Percentiles rank a stretch among this genome's conserved stretches.
Evolutionary conservation across 2,329 filamentous ascomycete genomes (phyloP).

Genomic region (Aspergillus ochraceus): DNA sequence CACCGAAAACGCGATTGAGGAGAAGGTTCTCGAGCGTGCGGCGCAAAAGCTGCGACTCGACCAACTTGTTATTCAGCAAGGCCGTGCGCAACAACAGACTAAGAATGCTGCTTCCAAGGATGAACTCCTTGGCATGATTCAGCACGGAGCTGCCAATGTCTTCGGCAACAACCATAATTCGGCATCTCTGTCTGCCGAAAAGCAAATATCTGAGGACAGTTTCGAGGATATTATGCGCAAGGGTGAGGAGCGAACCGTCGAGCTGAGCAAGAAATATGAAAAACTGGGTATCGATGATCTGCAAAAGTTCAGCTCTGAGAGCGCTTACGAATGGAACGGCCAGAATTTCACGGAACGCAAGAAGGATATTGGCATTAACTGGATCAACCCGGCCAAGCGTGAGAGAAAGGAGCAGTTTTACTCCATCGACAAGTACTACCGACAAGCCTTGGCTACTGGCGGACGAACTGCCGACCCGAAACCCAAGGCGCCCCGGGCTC

Average conservation of each 20-base stretch:
- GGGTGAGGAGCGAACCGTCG: constrained; percentile 84
- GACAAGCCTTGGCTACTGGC: constrained; percentile 81
- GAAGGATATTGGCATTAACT: constrained; percentile 87
- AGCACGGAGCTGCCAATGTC: constrained; percentile 94
- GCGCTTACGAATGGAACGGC: constrained; percentile 98
- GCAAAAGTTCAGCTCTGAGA: constrained; percentile 96
- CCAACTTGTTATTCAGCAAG: constrained; percentile 97
- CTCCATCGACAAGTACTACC: constrained; percentile 98
- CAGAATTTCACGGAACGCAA: constrained; percentile 90
- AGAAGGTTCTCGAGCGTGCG: constrained; percentile 94
- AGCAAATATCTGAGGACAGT: constrained; percentile 77
- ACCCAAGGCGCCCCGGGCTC: constrained; percentile 91
- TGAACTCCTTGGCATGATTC: constrained; percentile 95
- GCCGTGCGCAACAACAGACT: constrained; percentile 82
- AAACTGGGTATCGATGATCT: constrained; percentile 95
- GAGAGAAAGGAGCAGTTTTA: constrained; percentile 98
- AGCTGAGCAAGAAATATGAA: constrained; percentile 91
- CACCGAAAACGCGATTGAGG: constrained; percentile 96
- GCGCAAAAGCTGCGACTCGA: constrained; percentile 96
- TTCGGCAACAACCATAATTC: constrained; percentile 73
- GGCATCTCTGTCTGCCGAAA: constrained; percentile 59
- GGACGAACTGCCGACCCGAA: constrained; percentile 79
- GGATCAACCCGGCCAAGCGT: constrained; percentile 98
- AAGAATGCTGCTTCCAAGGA: constrained; percentile 95
- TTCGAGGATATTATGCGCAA: constrained; percentile 85